Percentiles rank a stretch among this genome's conserved stretches.
These are phyloP conservation scores for Lolium perenne DNA, from an alignment of 176 grass and related monocot genomes.

Conservation along the genomic window DNA sequence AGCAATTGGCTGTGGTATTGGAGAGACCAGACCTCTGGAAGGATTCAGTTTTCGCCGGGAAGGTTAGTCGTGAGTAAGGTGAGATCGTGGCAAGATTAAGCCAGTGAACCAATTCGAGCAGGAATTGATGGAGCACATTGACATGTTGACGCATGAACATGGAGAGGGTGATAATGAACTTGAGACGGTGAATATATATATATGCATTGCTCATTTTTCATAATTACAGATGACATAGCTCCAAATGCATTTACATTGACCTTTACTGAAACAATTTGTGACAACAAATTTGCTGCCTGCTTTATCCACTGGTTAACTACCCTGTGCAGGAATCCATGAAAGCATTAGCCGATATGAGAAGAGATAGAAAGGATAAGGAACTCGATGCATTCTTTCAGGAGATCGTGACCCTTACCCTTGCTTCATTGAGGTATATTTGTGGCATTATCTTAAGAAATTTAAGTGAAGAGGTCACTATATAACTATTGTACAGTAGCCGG, in stretches of 20 bases:
- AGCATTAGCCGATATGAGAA: slow-evolving; percentile 81
- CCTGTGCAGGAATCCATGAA: slow-evolving; percentile 82
- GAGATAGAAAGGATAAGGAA: slow-evolving; percentile 85
- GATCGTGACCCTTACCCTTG: slow-evolving; percentile 59
- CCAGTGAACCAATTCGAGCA: slow-evolving; percentile 71
- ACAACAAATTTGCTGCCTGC: slow-evolving; percentile 14
- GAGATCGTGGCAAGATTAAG: slow-evolving; percentile 82
- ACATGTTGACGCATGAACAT: slow-evolving; percentile 80
- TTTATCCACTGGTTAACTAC: slow-evolving; percentile 33
- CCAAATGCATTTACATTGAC: background rate
- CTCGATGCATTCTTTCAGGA: slow-evolving; percentile 82
- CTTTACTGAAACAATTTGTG: slow-evolving; percentile 1
- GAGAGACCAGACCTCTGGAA: slow-evolving; percentile 85
- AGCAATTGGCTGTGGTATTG: slow-evolving; percentile 57
- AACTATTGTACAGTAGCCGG: background rate
- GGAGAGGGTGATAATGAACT: slow-evolving; percentile 86
- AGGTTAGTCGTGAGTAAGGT: slow-evolving; percentile 78
- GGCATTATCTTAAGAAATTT: background rate
- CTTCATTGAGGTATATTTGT: background rate
- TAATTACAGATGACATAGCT: slow-evolving; percentile 2
- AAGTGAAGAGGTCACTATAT: background rate
- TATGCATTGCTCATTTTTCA: background rate
- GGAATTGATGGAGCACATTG: slow-evolving; percentile 83
- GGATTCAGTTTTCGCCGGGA: slow-evolving; percentile 77
- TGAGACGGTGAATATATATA: slow-evolving; percentile 54